Conservation (phyloP, 176 grass and related monocot genomes). For the Aegilops sharonensis region DNA sequence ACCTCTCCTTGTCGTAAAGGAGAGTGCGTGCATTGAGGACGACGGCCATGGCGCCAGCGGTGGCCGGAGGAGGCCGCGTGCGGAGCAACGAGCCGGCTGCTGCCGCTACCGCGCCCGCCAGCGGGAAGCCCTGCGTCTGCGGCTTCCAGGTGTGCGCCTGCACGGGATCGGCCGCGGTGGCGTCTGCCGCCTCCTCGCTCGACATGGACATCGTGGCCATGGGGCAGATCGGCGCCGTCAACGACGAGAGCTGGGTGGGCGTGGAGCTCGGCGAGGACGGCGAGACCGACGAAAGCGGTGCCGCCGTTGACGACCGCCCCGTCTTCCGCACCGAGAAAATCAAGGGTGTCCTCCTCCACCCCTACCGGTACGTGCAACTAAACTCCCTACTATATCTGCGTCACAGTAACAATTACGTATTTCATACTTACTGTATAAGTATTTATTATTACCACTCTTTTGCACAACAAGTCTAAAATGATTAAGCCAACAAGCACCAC, state of each 20-base stretch:
- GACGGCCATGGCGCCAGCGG: slow-evolving; percentile 48
- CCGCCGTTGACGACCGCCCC: slow-evolving; percentile 45
- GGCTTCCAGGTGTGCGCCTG: slow-evolving; percentile 60
- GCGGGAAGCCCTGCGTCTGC: slow-evolving; percentile 30
- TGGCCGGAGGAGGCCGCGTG: slow-evolving; percentile 34
- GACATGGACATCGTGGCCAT: slow-evolving; percentile 48
- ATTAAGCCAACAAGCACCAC: neutral
- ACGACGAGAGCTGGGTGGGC: slow-evolving; percentile 52
- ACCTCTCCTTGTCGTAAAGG: neutral
- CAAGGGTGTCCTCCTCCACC: slow-evolving; percentile 50
- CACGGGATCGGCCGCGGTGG: slow-evolving; percentile 47
- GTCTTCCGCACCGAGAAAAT: slow-evolving; percentile 68
- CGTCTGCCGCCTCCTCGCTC: slow-evolving; percentile 41
- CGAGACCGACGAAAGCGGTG: slow-evolving; percentile 23
- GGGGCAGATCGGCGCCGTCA: slow-evolving; percentile 44
- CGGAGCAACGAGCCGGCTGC: slow-evolving; percentile 13
- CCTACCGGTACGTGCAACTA: slow-evolving; percentile 35
- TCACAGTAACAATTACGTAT: neutral
- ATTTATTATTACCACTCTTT: neutral
- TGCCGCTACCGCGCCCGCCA: neutral
- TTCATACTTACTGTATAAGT: no score
- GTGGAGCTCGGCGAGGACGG: slow-evolving; percentile 48
- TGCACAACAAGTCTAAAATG: neutral
- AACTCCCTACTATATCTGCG: neutral
- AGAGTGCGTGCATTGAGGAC: slow-evolving; percentile 24